These are phyloP conservation scores for Neopestalotiopsis sp. DNA, from an alignment of 2,329 filamentous ascomycete species.

Conservation along the genomic window DNA sequence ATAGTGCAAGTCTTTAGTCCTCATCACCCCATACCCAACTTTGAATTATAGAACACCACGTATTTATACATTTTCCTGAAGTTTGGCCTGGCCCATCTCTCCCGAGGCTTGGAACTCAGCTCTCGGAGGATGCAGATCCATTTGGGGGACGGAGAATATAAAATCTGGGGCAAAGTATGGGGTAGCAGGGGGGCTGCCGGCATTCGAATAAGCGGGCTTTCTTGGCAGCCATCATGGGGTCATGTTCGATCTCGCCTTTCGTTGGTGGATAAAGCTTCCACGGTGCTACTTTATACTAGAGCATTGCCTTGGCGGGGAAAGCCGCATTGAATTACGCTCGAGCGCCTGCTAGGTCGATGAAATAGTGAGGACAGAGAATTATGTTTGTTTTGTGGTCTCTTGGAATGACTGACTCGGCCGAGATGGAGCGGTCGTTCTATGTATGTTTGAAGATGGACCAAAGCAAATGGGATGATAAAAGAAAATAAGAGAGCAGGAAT, in stretches of 20 bases:
- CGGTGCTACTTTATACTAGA: background rate
- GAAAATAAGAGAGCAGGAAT: too few relatives aligned
- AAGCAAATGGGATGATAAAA: too few relatives aligned
- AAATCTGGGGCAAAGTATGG: constrained; percentile 5
- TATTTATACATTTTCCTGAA: background rate
- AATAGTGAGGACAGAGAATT: too few relatives aligned
- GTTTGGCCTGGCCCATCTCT: background rate
- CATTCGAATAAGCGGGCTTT: background rate
- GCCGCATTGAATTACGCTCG: background rate
- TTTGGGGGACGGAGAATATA: constrained; percentile 4
- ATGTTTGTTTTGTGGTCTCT: too few relatives aligned
- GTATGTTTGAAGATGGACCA: too few relatives aligned
- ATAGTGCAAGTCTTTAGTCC: too few relatives aligned
- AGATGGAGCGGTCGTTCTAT: too few relatives aligned
- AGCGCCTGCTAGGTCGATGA: background rate
- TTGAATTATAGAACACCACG: background rate
- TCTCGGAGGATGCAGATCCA: constrained; percentile 16
- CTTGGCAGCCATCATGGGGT: constrained; percentile 1
- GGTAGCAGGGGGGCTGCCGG: constrained; percentile 9
- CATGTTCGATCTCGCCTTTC: background rate
- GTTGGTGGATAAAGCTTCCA: background rate
- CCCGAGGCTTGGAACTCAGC: background rate
- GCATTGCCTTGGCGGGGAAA: background rate
- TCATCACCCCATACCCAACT: background rate
- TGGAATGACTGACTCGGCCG: too few relatives aligned